A percentile compares a stretch with the other conserved stretches of the same genome.
Evolutionary conservation across 2,329 filamentous ascomycete genomes (phyloP).

Genomic region (Ophiostoma piceae): DNA sequence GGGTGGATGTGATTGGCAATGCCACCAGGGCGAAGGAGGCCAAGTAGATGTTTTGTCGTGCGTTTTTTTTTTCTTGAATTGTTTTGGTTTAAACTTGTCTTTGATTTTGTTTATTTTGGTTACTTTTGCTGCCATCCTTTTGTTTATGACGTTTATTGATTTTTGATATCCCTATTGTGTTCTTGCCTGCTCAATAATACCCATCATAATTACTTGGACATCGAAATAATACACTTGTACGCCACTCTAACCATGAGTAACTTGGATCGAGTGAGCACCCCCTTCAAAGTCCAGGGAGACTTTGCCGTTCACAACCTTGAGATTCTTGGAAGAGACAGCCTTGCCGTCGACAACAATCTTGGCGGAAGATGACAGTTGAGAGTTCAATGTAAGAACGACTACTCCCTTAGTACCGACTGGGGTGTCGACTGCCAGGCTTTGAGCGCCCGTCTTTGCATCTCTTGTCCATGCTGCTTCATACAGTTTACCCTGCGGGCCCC

Average conservation of each 20-base stretch:
- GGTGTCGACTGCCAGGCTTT: neutral
- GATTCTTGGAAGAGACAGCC: neutral
- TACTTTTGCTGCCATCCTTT: neutral
- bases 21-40: slow-evolving; percentile 11
- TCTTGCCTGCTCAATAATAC: neutral
- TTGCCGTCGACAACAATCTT: neutral
- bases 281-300: neutral
- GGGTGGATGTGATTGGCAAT: slow-evolving; percentile 42
- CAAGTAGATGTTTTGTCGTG: neutral
- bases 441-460: neutral
- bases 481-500: neutral
- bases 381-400: neutral
- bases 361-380: neutral
- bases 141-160: neutral
- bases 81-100: neutral
- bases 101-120: neutral
- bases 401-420: neutral
- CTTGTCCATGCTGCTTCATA: neutral
- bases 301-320: neutral
- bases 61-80: neutral
- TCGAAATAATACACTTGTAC: neutral
- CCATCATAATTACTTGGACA: neutral
- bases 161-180: neutral
- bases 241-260: neutral
- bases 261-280: neutral